Evolutionary conservation across 2,329 filamentous ascomycete species (phyloP).

Genomic region (Trichoderma koningii): DNA sequence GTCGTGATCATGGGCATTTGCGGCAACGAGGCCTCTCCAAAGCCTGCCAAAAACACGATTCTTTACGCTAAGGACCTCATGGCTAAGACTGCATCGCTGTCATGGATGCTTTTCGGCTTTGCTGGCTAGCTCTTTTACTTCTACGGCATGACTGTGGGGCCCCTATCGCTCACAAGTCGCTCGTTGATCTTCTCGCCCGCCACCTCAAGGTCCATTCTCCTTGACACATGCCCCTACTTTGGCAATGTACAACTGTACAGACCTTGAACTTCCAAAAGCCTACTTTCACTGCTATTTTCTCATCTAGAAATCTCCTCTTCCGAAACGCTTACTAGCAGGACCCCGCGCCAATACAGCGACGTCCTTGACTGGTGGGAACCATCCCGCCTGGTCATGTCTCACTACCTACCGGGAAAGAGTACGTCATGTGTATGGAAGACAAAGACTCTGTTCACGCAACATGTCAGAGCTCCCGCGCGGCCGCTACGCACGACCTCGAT

Average conservation of each 20-base stretch:
- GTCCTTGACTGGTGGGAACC: constrained; percentile 43
- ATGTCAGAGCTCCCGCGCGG: constrained; percentile 60
- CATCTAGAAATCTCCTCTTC: constrained; percentile 54
- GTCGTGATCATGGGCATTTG: constrained; percentile 53
- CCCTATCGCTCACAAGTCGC: constrained; percentile 56
- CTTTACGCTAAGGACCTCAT: constrained; percentile 52
- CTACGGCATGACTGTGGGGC: constrained; percentile 59
- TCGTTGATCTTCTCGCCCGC: constrained; percentile 48
- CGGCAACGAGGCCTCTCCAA: constrained; percentile 55
- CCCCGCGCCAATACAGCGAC: constrained; percentile 43
- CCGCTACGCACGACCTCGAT: constrained; percentile 54
- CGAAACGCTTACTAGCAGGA: constrained; percentile 48
- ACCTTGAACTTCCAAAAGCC: constrained; percentile 47
- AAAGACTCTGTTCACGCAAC: constrained; percentile 48
- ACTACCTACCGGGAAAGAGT: constrained; percentile 43
- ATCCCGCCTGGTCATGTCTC: constrained; percentile 32
- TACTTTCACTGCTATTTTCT: constrained; percentile 65
- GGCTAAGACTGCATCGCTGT: constrained; percentile 50
- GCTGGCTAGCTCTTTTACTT: constrained; percentile 45
- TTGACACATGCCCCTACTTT: constrained; percentile 60
- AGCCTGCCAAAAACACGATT: constrained; percentile 39
- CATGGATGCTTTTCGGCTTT: constrained; percentile 48
- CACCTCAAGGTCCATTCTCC: constrained; percentile 48
- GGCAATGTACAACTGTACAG: constrained; percentile 52
- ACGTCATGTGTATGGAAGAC: constrained; percentile 47